A percentile compares a stretch with the other conserved stretches of the same genome.
Conservation (phyloP, 768 basidiomycete species). For the Calocybe indica region DNA sequence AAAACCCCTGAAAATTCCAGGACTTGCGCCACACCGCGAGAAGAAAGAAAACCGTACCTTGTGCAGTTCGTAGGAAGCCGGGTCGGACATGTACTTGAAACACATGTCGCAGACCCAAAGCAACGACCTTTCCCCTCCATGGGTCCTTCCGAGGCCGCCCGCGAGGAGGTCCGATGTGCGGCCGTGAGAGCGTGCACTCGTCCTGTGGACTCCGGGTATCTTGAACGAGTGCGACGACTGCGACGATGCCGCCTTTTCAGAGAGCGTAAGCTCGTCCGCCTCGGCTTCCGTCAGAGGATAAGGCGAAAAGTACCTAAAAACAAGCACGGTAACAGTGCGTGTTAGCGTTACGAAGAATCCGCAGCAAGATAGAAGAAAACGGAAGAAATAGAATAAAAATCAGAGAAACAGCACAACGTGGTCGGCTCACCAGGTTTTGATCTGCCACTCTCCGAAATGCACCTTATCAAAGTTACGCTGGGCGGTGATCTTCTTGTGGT, state of each 20-base stretch:
- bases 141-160: conserved; percentile 49
- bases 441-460: conserved; percentile 79
- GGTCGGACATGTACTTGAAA: conserved; percentile 94
- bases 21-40: conserved; percentile 1
- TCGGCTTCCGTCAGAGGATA: conserved; percentile 77
- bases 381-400: not conserved
- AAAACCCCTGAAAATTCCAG: not conserved
- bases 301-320: conserved; percentile 84
- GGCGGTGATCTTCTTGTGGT: conserved; percentile 60
- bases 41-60: conserved; percentile 39
- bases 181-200: conserved; percentile 55
- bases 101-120: conserved; percentile 90
- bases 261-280: conserved; percentile 35
- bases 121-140: conserved; percentile 41
- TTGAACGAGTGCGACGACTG: conserved; percentile 22
- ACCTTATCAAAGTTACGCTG: conserved; percentile 85
- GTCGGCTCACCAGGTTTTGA: conserved; percentile 74
- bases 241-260: conserved; percentile 10
- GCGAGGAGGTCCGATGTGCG: conserved; percentile 71
- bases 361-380: not conserved
- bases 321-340: too few species aligned
- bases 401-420: not conserved
- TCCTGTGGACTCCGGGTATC: conserved; percentile 44
- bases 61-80: conserved; percentile 58
- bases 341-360: not conserved